Conservation (phyloP, 192 early-diverging fungal species). For the Coemansia furcata region DNA sequence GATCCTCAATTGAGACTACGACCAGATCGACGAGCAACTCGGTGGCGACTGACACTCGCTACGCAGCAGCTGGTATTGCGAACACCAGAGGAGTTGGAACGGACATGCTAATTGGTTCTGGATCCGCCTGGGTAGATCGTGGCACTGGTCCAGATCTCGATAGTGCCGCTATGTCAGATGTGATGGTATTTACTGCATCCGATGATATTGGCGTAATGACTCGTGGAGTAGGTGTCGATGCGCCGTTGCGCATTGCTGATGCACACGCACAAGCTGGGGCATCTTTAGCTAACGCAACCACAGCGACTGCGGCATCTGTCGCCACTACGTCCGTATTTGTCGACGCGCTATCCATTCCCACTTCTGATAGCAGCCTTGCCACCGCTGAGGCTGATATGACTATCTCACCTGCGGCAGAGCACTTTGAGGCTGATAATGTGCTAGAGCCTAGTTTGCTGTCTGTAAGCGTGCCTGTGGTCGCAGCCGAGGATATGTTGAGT, state of each 20-base stretch:
- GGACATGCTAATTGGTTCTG: neutral
- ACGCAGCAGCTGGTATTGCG: slow-evolving; percentile 8
- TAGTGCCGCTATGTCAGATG: neutral
- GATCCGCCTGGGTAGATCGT: neutral
- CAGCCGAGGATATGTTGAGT: neutral
- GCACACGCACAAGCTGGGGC: neutral
- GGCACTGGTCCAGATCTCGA: neutral
- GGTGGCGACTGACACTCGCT: neutral
- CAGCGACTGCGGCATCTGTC: neutral
- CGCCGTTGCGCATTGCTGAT: neutral
- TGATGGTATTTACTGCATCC: neutral
- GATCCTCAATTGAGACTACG: neutral
- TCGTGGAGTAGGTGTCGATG: neutral
- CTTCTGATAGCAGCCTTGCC: neutral
- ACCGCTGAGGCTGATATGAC: neutral
- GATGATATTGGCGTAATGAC: neutral
- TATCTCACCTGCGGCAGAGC: neutral
- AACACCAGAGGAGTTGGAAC: slow-evolving; percentile 8
- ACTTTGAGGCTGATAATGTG: neutral
- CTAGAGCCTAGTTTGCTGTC: neutral
- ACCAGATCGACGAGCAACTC: slow-evolving; percentile 18
- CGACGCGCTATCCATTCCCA: neutral
- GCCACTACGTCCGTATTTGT: slow-evolving; percentile 6
- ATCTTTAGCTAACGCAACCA: neutral
- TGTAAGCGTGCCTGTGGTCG: neutral